Evolutionary conservation across 208 protist genomes (phyloP).

Genomic region (Lotmaria passim): DNA sequence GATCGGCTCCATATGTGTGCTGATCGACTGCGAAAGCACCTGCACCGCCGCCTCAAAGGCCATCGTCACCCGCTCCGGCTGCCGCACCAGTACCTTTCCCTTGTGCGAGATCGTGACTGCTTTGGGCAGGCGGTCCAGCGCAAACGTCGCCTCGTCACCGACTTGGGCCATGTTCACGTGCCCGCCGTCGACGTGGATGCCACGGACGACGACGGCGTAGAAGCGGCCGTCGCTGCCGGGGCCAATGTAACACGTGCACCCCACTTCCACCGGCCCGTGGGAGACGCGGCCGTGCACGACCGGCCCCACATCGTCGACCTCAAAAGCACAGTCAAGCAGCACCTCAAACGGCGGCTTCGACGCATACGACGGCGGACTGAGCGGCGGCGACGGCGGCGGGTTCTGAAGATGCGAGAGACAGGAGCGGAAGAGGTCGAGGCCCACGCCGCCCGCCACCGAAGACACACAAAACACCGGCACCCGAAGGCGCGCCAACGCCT

Average conservation of each 20-base stretch:
- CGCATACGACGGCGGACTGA: conserved; percentile 21
- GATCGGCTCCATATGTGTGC: conserved; percentile 68
- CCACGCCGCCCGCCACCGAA: conserved; percentile 47
- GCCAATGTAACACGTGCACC: conserved; percentile 90
- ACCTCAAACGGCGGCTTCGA: conserved; percentile 75
- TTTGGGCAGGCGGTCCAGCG: conserved; percentile 81
- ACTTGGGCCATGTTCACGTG: conserved; percentile 89
- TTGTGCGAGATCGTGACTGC: conserved; percentile 64
- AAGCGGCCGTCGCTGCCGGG: conserved; percentile 93
- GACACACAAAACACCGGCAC: conserved; percentile 78
- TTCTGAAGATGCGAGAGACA: conserved; percentile 50
- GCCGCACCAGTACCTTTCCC: conserved; percentile 65
- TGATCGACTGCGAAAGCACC: conserved; percentile 67
- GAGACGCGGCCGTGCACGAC: conserved; percentile 94
- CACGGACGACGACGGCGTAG: conserved; percentile 71
- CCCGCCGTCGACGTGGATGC: conserved; percentile 93
- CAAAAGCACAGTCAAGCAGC: conserved; percentile 77
- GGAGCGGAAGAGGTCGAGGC: conserved; percentile 59
- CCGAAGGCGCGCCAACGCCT: conserved; percentile 34
- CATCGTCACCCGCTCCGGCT: conserved; percentile 30
- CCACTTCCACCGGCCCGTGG: conserved; percentile 83
- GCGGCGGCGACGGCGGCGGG: conserved; percentile 22
- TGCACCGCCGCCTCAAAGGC: conserved; percentile 47
- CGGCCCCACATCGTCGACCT: conserved; percentile 87
- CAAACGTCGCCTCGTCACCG: conserved; percentile 92